These are phyloP conservation scores for Microcos paniculata DNA, from an alignment of 345 rosid genomes.

Conservation along the genomic window DNA sequence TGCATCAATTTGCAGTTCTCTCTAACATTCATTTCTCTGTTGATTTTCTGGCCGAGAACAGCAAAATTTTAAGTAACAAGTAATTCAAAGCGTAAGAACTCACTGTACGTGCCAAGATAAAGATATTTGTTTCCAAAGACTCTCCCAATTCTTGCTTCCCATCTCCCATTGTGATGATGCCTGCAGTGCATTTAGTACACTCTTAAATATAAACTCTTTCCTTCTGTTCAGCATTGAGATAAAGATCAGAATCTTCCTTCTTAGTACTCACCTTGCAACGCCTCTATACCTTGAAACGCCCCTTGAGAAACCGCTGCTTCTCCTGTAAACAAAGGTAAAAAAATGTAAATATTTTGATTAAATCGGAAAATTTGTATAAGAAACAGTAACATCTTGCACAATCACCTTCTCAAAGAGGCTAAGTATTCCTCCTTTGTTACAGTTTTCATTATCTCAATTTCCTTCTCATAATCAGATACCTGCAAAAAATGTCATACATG, in stretches of 20 bases:
- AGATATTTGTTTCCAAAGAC: slow-evolving; percentile 76
- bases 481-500: neutral
- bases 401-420: slow-evolving; percentile 60
- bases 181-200: slow-evolving; percentile 1
- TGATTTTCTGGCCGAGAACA: no score
- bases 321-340: slow-evolving; percentile 28
- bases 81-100: slow-evolving; percentile 2
- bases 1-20: neutral
- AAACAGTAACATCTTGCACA: neutral
- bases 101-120: slow-evolving; percentile 69
- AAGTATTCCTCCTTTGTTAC: slow-evolving; percentile 63
- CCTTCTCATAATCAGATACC: slow-evolving; percentile 57
- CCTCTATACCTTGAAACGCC: slow-evolving; percentile 70
- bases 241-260: neutral
- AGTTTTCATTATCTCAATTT: slow-evolving; percentile 55
- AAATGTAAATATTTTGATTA: neutral
- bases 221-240: neutral
- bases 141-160: slow-evolving; percentile 84
- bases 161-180: slow-evolving; percentile 67
- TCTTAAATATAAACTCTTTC: neutral
- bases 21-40: no score
- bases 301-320: slow-evolving; percentile 69
- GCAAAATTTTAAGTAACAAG: neutral
- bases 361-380: neutral
- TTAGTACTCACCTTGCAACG: slow-evolving; percentile 51